phyloP scores from a whole-genome alignment of 768 basidiomycete genomes.

The Tulasnella sp. region DNA sequence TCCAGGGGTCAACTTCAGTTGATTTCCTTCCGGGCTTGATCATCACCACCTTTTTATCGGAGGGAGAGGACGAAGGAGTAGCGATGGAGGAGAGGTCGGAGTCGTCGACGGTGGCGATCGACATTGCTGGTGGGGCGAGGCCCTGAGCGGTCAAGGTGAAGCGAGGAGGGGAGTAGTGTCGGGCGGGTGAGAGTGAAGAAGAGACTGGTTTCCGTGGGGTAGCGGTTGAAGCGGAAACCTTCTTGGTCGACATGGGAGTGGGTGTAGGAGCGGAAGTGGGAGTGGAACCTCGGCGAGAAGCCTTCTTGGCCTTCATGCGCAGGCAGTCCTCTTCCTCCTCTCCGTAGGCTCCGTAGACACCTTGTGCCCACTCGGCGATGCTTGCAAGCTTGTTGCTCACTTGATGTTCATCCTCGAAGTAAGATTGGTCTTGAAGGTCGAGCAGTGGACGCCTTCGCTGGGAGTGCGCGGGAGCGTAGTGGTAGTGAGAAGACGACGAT shows the following conservation, averaged over 20 bases:
- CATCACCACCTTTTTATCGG: constrained; percentile 23
- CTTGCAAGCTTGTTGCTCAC: constrained; percentile 25
- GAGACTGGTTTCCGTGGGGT: constrained; percentile 7
- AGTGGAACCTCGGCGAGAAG: constrained; percentile 16
- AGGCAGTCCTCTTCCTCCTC: constrained; percentile 9
- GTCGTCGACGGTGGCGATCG: constrained; percentile 31
- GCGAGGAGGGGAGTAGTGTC: constrained; percentile 8
- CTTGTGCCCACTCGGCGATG: constrained; percentile 32
- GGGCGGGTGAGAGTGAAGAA: constrained; percentile 9
- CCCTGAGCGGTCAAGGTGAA: constrained; percentile 21
- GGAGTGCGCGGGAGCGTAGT: not conserved
- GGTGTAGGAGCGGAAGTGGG: constrained; percentile 8
- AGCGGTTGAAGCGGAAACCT: constrained; percentile 8
- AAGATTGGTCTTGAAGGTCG: constrained; percentile 21
- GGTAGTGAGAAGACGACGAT: constrained; percentile 18
- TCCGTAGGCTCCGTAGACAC: constrained; percentile 19
- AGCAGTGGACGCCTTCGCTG: constrained; percentile 21
- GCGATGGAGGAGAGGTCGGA: constrained; percentile 29
- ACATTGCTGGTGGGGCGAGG: constrained; percentile 32
- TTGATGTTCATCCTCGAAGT: constrained; percentile 20
- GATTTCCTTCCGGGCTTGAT: not conserved
- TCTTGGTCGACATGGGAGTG: constrained; percentile 6
- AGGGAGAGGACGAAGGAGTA: constrained; percentile 29
- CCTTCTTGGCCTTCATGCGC: constrained; percentile 10
- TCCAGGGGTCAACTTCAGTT: constrained; percentile 21